These are phyloP conservation scores for Amanita thiersii DNA, from an alignment of 768 basidiomycete genomes.

Conservation along the genomic window DNA sequence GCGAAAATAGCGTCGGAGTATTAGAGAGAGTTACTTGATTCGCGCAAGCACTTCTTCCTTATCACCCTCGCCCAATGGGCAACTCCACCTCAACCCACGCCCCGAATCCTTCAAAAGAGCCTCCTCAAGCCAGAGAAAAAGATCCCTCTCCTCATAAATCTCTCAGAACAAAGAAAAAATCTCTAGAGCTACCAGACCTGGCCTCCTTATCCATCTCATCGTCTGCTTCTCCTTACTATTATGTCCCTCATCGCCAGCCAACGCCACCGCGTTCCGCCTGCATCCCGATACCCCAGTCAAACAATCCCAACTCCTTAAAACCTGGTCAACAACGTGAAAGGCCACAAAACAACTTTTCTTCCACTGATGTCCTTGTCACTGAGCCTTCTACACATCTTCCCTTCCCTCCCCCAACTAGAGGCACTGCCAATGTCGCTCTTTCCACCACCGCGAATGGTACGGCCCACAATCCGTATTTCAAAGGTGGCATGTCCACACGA, in stretches of 20 bases:
- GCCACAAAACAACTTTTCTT: slow-evolving; percentile 21
- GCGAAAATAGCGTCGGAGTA: slow-evolving; percentile 1
- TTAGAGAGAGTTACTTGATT: not conserved
- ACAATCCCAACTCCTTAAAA: slow-evolving; percentile 2
- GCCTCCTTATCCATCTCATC: slow-evolving; percentile 25
- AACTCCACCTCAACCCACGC: slow-evolving; percentile 14
- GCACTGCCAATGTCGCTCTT: slow-evolving; percentile 25
- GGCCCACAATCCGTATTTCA: slow-evolving; percentile 1
- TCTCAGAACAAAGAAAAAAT: slow-evolving; percentile 60
- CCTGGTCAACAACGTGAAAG: slow-evolving; percentile 4
- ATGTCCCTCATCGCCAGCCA: slow-evolving; percentile 11
- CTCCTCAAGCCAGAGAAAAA: slow-evolving; percentile 13
- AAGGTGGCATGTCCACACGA: not conserved
- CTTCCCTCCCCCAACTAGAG: slow-evolving; percentile 9
- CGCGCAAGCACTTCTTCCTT: not conserved
- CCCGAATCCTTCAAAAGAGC: slow-evolving; percentile 6
- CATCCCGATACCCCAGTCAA: slow-evolving; percentile 31
- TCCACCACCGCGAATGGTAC: slow-evolving; percentile 21
- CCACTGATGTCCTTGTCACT: slow-evolving; percentile 20
- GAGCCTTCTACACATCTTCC: slow-evolving; percentile 9
- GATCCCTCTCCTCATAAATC: slow-evolving; percentile 41
- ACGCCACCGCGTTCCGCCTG: slow-evolving; percentile 23
- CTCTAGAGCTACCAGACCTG: slow-evolving; percentile 72
- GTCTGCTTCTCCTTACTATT: slow-evolving; percentile 8
- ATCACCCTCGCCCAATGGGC: slow-evolving; percentile 11